Percentiles rank a stretch among this genome's conserved stretches.
Conservation (phyloP, 2,329 filamentous ascomycete genomes). For the Stagonosporopsis vannaccii region DNA sequence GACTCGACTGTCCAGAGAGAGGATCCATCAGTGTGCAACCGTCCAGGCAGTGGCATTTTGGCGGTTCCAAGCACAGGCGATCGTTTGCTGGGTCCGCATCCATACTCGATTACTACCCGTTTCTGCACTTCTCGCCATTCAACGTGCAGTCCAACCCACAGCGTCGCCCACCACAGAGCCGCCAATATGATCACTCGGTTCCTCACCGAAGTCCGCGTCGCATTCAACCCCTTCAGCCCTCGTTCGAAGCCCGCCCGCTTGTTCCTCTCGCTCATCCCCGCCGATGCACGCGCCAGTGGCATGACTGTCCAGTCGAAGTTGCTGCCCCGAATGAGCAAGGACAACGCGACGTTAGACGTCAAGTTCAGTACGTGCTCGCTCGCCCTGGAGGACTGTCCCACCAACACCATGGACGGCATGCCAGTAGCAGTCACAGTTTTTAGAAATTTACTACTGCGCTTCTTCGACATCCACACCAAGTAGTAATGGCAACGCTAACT, state of each 20-base stretch:
- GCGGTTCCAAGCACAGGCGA: not conserved
- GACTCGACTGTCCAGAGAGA: constrained; percentile 22
- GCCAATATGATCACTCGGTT: constrained; percentile 80
- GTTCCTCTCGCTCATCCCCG: constrained; percentile 84
- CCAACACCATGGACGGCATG: not conserved
- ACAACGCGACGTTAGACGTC: constrained; percentile 73
- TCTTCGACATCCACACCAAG: not conserved
- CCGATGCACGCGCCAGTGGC: constrained; percentile 73
- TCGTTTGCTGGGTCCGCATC: not conserved
- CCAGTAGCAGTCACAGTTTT: not conserved
- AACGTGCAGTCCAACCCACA: not conserved
- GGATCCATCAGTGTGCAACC: not conserved
- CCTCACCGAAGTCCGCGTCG: constrained; percentile 82
- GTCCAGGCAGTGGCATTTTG: not conserved
- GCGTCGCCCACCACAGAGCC: constrained; percentile 2
- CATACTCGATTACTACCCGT: not conserved
- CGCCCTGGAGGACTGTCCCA: no score
- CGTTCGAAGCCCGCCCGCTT: constrained; percentile 83
- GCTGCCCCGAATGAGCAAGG: constrained; percentile 72
- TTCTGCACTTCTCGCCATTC: not conserved
- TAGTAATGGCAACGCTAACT: constrained; percentile 22
- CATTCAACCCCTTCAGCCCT: constrained; percentile 90
- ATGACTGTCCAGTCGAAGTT: constrained; percentile 82
- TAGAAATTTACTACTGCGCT: not conserved
- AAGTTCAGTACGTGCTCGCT: constrained; percentile 76